Evolutionary conservation across 2,329 filamentous ascomycete species (phyloP).

Genomic region (Akanthomyces dipterigenus): DNA sequence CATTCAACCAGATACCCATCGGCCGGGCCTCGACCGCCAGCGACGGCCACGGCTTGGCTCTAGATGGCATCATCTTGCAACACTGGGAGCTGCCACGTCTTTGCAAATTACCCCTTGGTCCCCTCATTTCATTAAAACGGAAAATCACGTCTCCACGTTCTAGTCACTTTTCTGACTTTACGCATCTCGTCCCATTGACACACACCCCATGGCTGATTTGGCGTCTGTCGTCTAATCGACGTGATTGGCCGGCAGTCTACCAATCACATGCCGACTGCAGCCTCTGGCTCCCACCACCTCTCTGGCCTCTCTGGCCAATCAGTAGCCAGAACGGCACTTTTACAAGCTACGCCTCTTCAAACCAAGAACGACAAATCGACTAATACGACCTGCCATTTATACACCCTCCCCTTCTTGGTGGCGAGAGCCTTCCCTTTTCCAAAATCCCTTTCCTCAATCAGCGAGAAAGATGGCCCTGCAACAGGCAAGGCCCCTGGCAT

Average conservation of each 20-base stretch:
- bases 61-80: slow-evolving; percentile 6
- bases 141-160: neutral
- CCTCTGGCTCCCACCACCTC: neutral
- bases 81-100: neutral
- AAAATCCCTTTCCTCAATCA: slow-evolving; percentile 1
- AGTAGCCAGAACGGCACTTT: neutral
- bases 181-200: neutral
- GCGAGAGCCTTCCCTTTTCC: neutral
- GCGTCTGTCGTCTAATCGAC: neutral
- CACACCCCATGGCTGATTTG: neutral
- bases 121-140: slow-evolving; percentile 1
- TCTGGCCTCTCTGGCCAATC: neutral
- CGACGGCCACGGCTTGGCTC: neutral
- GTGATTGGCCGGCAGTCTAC: neutral
- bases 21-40: neutral
- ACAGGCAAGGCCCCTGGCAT: neutral
- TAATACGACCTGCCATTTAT: neutral
- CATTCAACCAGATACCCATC: neutral
- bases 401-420: neutral
- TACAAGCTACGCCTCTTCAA: neutral
- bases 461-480: neutral
- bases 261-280: neutral
- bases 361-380: slow-evolving; percentile 2
- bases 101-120: neutral
- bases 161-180: neutral